phyloP scores from a whole-genome alignment of 139 green algal species.

The Eudorina sp. region DNA sequence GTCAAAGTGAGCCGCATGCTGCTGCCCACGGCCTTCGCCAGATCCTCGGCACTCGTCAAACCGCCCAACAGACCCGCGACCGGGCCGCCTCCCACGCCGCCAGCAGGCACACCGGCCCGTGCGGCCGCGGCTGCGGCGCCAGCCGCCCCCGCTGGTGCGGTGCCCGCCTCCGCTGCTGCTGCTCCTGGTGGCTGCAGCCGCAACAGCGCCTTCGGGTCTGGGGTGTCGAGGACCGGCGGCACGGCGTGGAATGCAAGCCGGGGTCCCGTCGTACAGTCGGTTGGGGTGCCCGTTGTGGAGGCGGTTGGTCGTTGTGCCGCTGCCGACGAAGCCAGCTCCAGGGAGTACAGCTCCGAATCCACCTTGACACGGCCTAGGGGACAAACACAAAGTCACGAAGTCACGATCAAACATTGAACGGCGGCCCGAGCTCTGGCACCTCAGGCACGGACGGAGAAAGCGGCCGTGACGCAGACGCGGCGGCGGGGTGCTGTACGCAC shows the following conservation, averaged over 20 bases:
- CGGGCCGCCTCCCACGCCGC: neutral
- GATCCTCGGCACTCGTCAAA: conserved; percentile 9
- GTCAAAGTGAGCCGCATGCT: conserved; percentile 63
- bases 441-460: no score
- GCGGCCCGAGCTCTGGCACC: no score
- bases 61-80: neutral
- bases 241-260: conserved; percentile 2
- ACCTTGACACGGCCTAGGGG: conserved; percentile 34
- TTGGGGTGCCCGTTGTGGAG: no score
- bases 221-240: neutral
- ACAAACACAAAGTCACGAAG: no score
- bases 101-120: neutral
- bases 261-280: neutral
- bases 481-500: no score
- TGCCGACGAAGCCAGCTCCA: neutral
- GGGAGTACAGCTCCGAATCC: conserved; percentile 16
- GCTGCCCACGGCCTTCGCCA: conserved; percentile 46
- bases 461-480: no score
- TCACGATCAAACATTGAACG: no score
- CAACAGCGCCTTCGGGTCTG: conserved; percentile 16
- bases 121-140: neutral
- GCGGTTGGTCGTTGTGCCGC: neutral
- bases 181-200: neutral
- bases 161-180: neutral
- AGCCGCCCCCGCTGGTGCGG: neutral